phyloP scores from a whole-genome alignment of 2,329 filamentous ascomycete genomes.

The Didymella exigua region DNA sequence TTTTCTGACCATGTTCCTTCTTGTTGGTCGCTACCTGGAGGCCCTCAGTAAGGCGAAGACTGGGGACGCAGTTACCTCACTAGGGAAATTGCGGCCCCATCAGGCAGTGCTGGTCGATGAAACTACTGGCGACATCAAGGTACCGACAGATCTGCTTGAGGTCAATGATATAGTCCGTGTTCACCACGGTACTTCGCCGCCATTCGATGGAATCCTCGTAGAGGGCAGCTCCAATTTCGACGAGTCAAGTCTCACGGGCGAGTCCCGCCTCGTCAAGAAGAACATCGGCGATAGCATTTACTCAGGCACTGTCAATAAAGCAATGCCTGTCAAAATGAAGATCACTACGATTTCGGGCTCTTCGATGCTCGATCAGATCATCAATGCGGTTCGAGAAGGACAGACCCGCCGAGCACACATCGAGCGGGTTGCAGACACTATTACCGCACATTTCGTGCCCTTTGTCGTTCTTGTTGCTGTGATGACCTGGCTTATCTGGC shows the following conservation, averaged over 20 bases:
- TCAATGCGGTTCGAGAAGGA: conserved; percentile 76
- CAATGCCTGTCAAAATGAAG: conserved; percentile 64
- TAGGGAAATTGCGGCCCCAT: conserved; percentile 77
- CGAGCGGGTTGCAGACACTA: conserved; percentile 72
- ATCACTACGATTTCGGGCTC: conserved; percentile 69
- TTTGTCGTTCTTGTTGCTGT: conserved; percentile 72
- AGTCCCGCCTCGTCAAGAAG: conserved; percentile 72
- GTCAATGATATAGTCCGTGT: conserved; percentile 66
- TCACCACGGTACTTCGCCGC: conserved; percentile 79
- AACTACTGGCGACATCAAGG: conserved; percentile 48
- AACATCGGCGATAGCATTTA: conserved; percentile 67
- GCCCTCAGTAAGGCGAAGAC: conserved; percentile 91
- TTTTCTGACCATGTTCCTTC: conserved; percentile 86
- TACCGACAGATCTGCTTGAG: conserved; percentile 70
- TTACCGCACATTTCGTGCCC: conserved; percentile 80
- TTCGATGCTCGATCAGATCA: conserved; percentile 81
- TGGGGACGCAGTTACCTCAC: conserved; percentile 80
- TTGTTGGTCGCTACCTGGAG: conserved; percentile 76
- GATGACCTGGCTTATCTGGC: conserved; percentile 73
- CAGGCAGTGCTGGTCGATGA: conserved; percentile 73
- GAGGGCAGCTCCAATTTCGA: conserved; percentile 72
- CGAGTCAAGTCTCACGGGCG: conserved; percentile 87
- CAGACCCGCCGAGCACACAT: conserved; percentile 77
- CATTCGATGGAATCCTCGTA: conserved; percentile 74
- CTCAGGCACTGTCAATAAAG: conserved; percentile 77